Evolutionary conservation across 306 rosid species (phyloP).

Genomic region (Prunus dulcis): DNA sequence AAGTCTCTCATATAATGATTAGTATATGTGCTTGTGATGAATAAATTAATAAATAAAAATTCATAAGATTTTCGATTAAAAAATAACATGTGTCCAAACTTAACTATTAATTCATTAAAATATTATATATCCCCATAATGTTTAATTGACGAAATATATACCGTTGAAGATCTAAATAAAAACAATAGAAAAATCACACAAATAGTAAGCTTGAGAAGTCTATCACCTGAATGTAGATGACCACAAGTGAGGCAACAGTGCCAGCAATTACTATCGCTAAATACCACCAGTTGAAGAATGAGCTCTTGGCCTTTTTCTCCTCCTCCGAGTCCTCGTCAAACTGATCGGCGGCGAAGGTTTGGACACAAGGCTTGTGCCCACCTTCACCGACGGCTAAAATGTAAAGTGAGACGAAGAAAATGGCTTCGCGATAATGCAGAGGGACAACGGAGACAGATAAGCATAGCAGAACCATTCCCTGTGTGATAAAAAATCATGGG

Average conservation of each 20-base stretch:
- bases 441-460: slow-evolving; percentile 46
- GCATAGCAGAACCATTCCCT: slow-evolving; percentile 53
- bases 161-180: too few species aligned
- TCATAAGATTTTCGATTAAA: too few species aligned
- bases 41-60: too few species aligned
- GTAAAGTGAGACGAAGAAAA: slow-evolving; percentile 54
- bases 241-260: slow-evolving; percentile 42
- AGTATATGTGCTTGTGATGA: too few species aligned
- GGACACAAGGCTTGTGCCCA: slow-evolving; percentile 80
- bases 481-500: background rate
- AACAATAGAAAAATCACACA: background rate
- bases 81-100: too few species aligned
- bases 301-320: slow-evolving; percentile 55
- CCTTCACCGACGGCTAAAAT: slow-evolving; percentile 66
- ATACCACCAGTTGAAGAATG: slow-evolving; percentile 88
- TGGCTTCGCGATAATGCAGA: background rate
- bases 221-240: slow-evolving; percentile 64
- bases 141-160: too few species aligned
- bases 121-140: too few species aligned
- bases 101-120: too few species aligned
- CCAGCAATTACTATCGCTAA: slow-evolving; percentile 59
- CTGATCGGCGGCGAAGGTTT: slow-evolving; percentile 92
- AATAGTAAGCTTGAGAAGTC: background rate
- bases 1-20: too few species aligned
- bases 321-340: slow-evolving; percentile 59